These are phyloP conservation scores for Hura crepitans DNA, from an alignment of 441 rosid genomes.

Conservation along the genomic window DNA sequence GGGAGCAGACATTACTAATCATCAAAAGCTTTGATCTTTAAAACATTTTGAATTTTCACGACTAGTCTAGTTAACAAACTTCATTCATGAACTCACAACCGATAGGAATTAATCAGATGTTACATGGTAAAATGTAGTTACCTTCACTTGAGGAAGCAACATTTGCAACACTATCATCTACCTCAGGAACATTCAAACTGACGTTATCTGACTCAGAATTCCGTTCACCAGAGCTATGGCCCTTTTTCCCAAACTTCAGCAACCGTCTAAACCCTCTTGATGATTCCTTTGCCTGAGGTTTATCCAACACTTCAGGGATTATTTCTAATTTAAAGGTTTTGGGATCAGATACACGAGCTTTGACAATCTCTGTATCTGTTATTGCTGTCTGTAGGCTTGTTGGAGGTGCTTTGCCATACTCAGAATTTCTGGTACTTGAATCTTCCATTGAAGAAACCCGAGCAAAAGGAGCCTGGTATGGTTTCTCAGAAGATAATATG, in stretches of 20 bases:
- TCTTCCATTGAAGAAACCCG: slow-evolving; percentile 78
- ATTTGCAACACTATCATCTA: slow-evolving; percentile 42
- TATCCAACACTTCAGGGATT: slow-evolving; percentile 58
- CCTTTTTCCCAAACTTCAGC: slow-evolving; percentile 82
- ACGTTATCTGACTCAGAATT: slow-evolving; percentile 40
- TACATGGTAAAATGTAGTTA: slow-evolving; percentile 30
- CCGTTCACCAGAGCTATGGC: slow-evolving; percentile 47
- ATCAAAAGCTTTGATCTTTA: background rate
- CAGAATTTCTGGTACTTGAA: slow-evolving; percentile 52
- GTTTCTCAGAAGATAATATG: slow-evolving; percentile 40
- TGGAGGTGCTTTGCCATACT: slow-evolving; percentile 57
- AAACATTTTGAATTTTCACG: background rate
- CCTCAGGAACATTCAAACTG: slow-evolving; percentile 44
- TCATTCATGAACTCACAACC: background rate
- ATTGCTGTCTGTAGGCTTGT: slow-evolving; percentile 37
- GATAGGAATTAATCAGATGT: slow-evolving; percentile 6
- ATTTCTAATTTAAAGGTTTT: slow-evolving; percentile 46
- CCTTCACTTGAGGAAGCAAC: slow-evolving; percentile 59
- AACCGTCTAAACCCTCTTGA: slow-evolving; percentile 74
- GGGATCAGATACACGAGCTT: slow-evolving; percentile 45
- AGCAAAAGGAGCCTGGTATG: slow-evolving; percentile 78
- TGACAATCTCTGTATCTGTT: slow-evolving; percentile 37
- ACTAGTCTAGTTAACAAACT: background rate
- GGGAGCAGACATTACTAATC: background rate
- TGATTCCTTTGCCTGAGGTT: slow-evolving; percentile 60